Evolutionary conservation across 1,139 yeast genomes (phyloP).

Genomic region (Arxiozyma slooffiae): DNA sequence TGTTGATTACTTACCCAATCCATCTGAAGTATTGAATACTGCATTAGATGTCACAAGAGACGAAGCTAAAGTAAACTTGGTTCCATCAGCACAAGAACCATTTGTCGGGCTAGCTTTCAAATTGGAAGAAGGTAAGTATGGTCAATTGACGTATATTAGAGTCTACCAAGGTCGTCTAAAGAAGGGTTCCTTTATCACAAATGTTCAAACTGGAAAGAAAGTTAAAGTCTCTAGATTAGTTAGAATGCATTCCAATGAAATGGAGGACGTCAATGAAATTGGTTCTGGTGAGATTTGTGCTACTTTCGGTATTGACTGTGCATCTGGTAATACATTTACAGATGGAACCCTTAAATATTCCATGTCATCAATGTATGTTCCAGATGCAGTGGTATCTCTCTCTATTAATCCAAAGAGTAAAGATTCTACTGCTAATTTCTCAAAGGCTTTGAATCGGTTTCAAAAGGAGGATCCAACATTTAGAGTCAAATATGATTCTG

Average conservation of each 20-base stretch:
- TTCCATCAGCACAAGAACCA: conserved; percentile 67
- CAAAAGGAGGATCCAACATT: conserved; percentile 99
- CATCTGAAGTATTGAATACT: conserved; percentile 81
- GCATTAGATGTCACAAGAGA: conserved; percentile 69
- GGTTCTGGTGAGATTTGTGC: conserved; percentile 99
- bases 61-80: conserved; percentile 64
- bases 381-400: conserved; percentile 93
- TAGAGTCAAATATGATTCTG: conserved; percentile 81
- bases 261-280: conserved; percentile 94
- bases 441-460: conserved; percentile 93
- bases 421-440: conserved; percentile 69
- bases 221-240: conserved; percentile 92
- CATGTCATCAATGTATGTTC: conserved; percentile 97
- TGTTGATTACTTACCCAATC: conserved; percentile 91
- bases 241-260: conserved; percentile 97
- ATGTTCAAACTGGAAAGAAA: conserved; percentile 86
- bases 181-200: conserved; percentile 83
- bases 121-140: conserved; percentile 95
- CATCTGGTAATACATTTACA: conserved; percentile 97
- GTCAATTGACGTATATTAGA: conserved; percentile 92
- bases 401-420: conserved; percentile 82
- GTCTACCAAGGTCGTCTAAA: conserved; percentile 92
- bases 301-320: conserved; percentile 96
- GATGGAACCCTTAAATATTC: conserved; percentile 71
- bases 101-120: conserved; percentile 96